Conservation (phyloP, 352 stramenopile species). For the Globisporangium abappressorium region DNA sequence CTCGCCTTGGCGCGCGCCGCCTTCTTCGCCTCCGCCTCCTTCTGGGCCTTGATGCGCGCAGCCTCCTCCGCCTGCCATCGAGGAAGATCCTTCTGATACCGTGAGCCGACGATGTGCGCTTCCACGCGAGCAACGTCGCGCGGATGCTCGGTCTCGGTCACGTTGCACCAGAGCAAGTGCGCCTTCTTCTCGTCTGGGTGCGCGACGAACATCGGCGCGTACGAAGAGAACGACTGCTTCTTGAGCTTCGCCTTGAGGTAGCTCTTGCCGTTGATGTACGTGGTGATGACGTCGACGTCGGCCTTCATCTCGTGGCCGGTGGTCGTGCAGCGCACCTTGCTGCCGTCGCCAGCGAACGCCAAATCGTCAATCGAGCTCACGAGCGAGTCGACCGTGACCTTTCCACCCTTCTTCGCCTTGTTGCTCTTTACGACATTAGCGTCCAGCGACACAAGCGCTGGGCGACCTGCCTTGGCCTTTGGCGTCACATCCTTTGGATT, state of each 20-base stretch:
- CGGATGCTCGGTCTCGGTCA: constrained; percentile 54
- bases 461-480: constrained; percentile 17
- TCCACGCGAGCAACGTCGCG: constrained; percentile 49
- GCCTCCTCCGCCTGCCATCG: constrained; percentile 49
- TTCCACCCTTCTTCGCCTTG: constrained; percentile 15
- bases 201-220: constrained; percentile 60
- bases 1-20: constrained; percentile 9
- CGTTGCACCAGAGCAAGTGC: constrained; percentile 59
- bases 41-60: constrained; percentile 25
- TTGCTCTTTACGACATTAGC: constrained; percentile 19
- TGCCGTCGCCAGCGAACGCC: constrained; percentile 37
- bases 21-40: constrained; percentile 9
- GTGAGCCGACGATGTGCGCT: constrained; percentile 43
- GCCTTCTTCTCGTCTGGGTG: constrained; percentile 54
- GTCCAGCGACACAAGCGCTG: constrained; percentile 16
- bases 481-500: constrained; percentile 7
- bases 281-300: constrained; percentile 42
- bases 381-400: constrained; percentile 37
- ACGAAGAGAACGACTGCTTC: constrained; percentile 45
- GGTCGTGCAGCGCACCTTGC: constrained; percentile 50
- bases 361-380: constrained; percentile 40
- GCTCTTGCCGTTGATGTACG: constrained; percentile 55
- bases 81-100: constrained; percentile 58
- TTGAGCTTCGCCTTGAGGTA: constrained; percentile 47
- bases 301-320: constrained; percentile 73